These are phyloP conservation scores for Ceratobasidium papillatum DNA, from an alignment of 1,284 basidiomycete species.

Conservation along the genomic window DNA sequence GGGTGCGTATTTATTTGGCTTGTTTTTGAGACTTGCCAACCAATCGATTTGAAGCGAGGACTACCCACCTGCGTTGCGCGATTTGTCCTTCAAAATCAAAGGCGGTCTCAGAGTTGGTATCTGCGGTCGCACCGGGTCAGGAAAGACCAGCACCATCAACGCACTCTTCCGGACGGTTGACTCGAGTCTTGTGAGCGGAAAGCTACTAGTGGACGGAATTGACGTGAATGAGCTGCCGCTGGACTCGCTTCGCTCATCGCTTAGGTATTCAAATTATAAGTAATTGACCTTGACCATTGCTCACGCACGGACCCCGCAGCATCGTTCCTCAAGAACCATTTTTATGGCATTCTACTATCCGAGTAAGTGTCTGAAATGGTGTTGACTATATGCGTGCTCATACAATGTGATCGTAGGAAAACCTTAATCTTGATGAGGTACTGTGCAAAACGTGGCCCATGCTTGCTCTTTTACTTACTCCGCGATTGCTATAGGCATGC, in stretches of 20 bases:
- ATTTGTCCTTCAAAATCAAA: conserved; percentile 48
- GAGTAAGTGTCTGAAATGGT: conserved; percentile 45
- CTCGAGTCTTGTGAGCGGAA: conserved; percentile 37
- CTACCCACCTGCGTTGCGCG: conserved; percentile 51
- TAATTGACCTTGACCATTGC: neutral
- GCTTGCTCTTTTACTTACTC: neutral
- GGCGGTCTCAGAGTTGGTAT: conserved; percentile 50
- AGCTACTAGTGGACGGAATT: conserved; percentile 45
- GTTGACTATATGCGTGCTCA: neutral
- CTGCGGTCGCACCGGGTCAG: conserved; percentile 44
- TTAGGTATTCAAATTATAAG: conserved; percentile 29
- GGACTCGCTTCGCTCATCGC: conserved; percentile 31
- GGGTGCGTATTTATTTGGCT: conserved; percentile 26
- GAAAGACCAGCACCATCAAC: conserved; percentile 44
- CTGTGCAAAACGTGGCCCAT: neutral
- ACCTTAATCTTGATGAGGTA: conserved; percentile 3
- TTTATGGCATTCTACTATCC: conserved; percentile 48
- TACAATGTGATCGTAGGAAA: neutral
- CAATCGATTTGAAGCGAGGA: conserved; percentile 46
- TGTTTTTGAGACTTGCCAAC: neutral
- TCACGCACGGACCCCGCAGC: conserved; percentile 41
- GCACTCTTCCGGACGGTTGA: conserved; percentile 44
- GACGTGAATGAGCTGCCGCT: conserved; percentile 41
- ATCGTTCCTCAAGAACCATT: conserved; percentile 49
- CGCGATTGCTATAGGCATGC: neutral